These are phyloP conservation scores for Alternaria triticimaculans DNA, from an alignment of 2,329 filamentous ascomycete genomes.

Conservation along the genomic window DNA sequence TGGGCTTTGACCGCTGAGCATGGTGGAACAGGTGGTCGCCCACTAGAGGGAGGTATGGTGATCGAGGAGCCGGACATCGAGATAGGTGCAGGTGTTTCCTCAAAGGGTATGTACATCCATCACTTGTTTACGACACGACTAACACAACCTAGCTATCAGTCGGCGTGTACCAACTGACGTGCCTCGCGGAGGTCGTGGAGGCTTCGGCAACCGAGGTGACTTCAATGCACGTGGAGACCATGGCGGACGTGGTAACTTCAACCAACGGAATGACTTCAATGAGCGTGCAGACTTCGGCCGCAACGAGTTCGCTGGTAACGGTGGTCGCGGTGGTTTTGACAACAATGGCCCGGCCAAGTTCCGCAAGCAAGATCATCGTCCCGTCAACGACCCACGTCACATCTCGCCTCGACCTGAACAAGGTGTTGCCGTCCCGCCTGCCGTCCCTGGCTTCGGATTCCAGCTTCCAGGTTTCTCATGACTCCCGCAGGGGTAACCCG, in stretches of 20 bases:
- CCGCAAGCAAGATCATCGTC: conserved; percentile 38
- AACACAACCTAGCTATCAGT: conserved; percentile 40
- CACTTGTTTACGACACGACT: conserved; percentile 1
- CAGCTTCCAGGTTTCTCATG: conserved; percentile 47
- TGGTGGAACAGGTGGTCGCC: conserved; percentile 85
- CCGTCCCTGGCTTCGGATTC: conserved; percentile 63
- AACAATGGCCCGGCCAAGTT: conserved; percentile 27
- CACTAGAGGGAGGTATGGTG: conserved; percentile 82
- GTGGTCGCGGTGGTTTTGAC: conserved; percentile 20
- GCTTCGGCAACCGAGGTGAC: conserved; percentile 11
- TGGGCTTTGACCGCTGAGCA: conserved; percentile 96
- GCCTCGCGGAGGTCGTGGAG: conserved; percentile 30
- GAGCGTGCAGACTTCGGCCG: conserved; percentile 7
- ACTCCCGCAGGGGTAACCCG: not conserved
- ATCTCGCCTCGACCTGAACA: conserved; percentile 43
- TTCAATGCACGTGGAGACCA: conserved; percentile 13
- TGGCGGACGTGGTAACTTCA: conserved; percentile 24
- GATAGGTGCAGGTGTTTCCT: conserved; percentile 95
- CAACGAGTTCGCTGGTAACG: conserved; percentile 11
- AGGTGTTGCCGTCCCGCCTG: conserved; percentile 59
- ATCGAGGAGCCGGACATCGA: conserved; percentile 99
- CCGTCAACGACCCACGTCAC: conserved; percentile 40
- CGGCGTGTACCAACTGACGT: conserved; percentile 44
- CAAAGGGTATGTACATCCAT: conserved; percentile 67
- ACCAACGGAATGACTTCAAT: conserved; percentile 13